Conservation (phyloP, 1,139 yeast species). For the Geotrichum reessii region DNA sequence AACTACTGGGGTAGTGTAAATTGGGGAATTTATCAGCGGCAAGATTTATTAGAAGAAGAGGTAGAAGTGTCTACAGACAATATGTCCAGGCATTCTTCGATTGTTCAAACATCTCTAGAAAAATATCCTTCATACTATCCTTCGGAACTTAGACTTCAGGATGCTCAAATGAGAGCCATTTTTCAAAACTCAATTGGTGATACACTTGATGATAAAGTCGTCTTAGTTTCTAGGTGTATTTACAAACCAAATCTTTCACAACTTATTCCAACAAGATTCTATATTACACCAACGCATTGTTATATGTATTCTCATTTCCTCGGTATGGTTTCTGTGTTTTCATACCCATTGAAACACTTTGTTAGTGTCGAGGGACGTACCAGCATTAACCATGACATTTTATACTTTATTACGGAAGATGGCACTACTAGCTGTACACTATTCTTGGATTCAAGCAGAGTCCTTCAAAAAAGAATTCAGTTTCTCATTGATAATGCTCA, state of each 20-base stretch:
- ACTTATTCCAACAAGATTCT: conserved; percentile 67
- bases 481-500: conserved; percentile 51
- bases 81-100: conserved; percentile 3
- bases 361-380: conserved; percentile 53
- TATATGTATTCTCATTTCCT: conserved; percentile 67
- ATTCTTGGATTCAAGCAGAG: conserved; percentile 58
- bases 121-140: conserved; percentile 66
- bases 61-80: not conserved
- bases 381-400: conserved; percentile 49
- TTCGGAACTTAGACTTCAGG: conserved; percentile 52
- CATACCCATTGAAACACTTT: conserved; percentile 46
- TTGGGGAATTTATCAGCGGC: conserved; percentile 30
- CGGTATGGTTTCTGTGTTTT: conserved; percentile 68
- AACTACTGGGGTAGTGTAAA: conserved; percentile 91
- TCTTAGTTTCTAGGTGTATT: conserved; percentile 60
- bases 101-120: conserved; percentile 19
- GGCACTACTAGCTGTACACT: conserved; percentile 48
- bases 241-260: conserved; percentile 69
- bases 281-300: conserved; percentile 54
- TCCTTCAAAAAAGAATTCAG: conserved; percentile 48
- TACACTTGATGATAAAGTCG: conserved; percentile 53
- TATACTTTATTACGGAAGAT: conserved; percentile 52
- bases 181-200: conserved; percentile 48
- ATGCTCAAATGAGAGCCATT: conserved; percentile 73
- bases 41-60: not conserved